Evolutionary conservation across 805 yeast species (phyloP), one percentile per base, ranked within the genome.

Genomic region (Metschnikowia gruessii): DNA sequence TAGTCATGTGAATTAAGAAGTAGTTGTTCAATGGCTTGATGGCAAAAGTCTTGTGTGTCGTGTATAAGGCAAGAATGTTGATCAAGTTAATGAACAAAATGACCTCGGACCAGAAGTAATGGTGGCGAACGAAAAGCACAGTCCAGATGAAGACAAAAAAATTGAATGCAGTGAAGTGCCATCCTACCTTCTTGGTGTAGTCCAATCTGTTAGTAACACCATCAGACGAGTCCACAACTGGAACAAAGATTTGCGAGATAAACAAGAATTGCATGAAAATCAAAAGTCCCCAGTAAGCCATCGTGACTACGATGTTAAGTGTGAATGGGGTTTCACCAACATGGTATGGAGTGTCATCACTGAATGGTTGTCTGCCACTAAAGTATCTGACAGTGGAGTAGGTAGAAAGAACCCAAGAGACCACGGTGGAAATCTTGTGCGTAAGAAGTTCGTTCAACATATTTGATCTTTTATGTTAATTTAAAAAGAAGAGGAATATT

Each of bases 241-340:
- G 74, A 46, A 64, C 55, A 53, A 76, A 76, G 53, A 65, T 70
- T 53, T 76, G 79, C 15, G 66, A 48, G 34, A 79, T 69, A 55
- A 77, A 82, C 31, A 70, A 57, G 31, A 76, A 59, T 63, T 87
- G 95, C 32, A 76, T 58, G 2, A 79, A 47, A 49, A 77, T 74
- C 21, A 78, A 66, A 28, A 81, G 49, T 2, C 69, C 68, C 91
- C 91, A 86, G 65, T 72, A 87, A 11, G 76, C 63, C 36, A 79
- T 62, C 2, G 75, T 63, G 13, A 81, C 69, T 12, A 80, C 47
- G 11, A 74, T 61, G 48, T 75, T 74, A 13, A 81, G 80, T 2
- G 89, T 77, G 70, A 87, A 87, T 12, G 95, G 94, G 2, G 94
- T 87, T 56, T 76, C 70, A 5, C 75, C 75, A 7, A 78, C 78